Evolutionary conservation across 2,329 filamentous ascomycete genomes (phyloP), one percentile per base, ranked within the genome.

Genomic region (Dactylellina parvicollis): DNA sequence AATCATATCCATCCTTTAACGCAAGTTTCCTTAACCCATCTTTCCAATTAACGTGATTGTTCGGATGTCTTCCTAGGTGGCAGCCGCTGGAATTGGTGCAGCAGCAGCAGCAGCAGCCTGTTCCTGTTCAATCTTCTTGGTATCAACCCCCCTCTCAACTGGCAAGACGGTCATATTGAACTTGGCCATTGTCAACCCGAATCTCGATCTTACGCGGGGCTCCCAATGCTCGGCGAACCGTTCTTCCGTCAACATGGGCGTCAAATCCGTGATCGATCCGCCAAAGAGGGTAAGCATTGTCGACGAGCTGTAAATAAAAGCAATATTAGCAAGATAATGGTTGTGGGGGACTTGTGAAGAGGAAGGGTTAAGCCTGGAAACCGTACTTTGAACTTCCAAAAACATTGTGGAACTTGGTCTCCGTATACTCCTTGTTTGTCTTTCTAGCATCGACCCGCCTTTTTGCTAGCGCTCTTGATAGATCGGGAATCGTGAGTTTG

Each of bases 241-340:
- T 60, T 82, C 81, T 56, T 82, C 81, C 0, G 76, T 80, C 18
- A 82, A 76, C 80, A 82, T 82, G 0, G 81, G 79, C 9, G 69
- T 78, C 7, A 82, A 76, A 64, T 82, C 81, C 26, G 79, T 75
- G 30, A 82, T 77, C 0, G 76, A 75, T 16, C 81, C 81, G 44
- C 79, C 81, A 38, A 82, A 82, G 30, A 82, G 79, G 0, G 81
- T 82, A 40, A 82, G 77, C 81, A 82, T 82, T 18, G 81, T 82
- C 0, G 80, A 81, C 7, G 80, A 82, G 65, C 81, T 82, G 24
- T 22, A 22, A 57, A 57, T 38, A 76, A 30, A 8, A 57, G 12
- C 10, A 34, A 32, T n/a, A 20, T 42, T 56, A 34, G 20, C 8
- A 12, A 60, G 4, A 8, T 34, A 28, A 26, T 56, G 18, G 47